Conservation (phyloP, 345 rosid species). For the Firmiana major region DNA sequence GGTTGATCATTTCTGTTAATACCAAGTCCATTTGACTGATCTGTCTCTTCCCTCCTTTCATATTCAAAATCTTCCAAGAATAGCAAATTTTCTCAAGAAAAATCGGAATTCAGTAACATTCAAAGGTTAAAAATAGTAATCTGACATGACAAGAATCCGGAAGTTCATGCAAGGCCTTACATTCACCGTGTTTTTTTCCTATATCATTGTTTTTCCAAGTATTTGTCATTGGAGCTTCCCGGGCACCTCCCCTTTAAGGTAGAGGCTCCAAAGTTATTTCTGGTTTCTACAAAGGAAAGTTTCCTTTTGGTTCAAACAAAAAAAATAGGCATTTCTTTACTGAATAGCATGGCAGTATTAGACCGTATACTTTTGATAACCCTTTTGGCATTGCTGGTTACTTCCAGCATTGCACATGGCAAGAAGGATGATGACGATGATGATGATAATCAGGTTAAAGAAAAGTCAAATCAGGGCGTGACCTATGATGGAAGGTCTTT, state of each 20-base stretch:
- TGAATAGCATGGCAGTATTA: background rate
- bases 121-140: background rate
- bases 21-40: background rate
- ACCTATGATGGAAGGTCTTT: constrained; percentile 50
- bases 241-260: constrained; percentile 27
- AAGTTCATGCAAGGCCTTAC: constrained; percentile 15
- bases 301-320: background rate
- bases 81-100: background rate
- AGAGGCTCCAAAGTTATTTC: constrained; percentile 16
- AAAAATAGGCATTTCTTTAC: too few relatives aligned
- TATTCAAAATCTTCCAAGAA: background rate
- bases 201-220: background rate
- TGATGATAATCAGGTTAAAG: background rate
- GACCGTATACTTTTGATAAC: background rate
- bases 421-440: background rate
- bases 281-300: background rate
- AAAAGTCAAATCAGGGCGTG: constrained; percentile 15
- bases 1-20: background rate
- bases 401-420: constrained; percentile 7
- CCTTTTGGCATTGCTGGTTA: constrained; percentile 18
- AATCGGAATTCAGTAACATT: background rate
- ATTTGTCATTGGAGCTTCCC: constrained; percentile 3
- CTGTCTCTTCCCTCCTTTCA: too few relatives aligned
- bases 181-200: constrained; percentile 14
- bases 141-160: constrained; percentile 4